A percentile compares a stretch with the other conserved stretches of the same genome.
Evolutionary conservation across 768 basidiomycete species (phyloP).

Genomic region (Coprinopsis sp.): DNA sequence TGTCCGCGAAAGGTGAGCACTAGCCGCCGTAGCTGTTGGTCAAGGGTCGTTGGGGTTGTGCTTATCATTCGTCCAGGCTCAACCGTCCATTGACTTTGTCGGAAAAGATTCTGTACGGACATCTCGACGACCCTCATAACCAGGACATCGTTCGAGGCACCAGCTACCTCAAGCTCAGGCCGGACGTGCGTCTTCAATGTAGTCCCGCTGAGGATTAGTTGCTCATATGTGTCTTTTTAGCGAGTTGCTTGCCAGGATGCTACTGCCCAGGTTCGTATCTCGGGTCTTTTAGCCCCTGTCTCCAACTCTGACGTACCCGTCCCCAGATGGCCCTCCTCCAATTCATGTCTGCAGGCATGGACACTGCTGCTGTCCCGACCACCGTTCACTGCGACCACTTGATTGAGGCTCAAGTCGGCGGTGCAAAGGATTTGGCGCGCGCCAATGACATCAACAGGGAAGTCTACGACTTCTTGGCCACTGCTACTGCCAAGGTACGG

Average conservation of each 20-base stretch:
- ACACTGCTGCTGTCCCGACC: conserved; percentile 94
- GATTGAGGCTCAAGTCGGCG: conserved; percentile 95
- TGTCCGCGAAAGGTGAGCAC: conserved; percentile 69
- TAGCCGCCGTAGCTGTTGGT: not conserved
- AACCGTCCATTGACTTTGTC: conserved; percentile 89
- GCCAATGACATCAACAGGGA: conserved; percentile 95
- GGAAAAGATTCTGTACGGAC: conserved; percentile 97
- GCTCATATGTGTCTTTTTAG: conserved; percentile 33
- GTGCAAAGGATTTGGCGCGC: conserved; percentile 88
- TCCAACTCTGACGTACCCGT: conserved; percentile 15
- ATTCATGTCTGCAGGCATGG: conserved; percentile 99
- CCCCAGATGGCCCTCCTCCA: conserved; percentile 95
- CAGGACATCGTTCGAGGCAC: conserved; percentile 89
- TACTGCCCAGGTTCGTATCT: conserved; percentile 63
- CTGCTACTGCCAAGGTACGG: conserved; percentile 84
- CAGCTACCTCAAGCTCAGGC: conserved; percentile 96
- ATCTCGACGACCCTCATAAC: conserved; percentile 89
- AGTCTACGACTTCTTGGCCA: conserved; percentile 98
- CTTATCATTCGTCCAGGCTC: conserved; percentile 44
- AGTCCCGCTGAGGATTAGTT: conserved; percentile 4
- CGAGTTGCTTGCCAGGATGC: conserved; percentile 91
- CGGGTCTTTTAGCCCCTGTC: conserved; percentile 16
- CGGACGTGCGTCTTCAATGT: conserved; percentile 67
- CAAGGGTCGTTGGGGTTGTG: conserved; percentile 5
- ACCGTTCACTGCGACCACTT: conserved; percentile 99